Percentiles rank a stretch among this genome's conserved stretches.
phyloP scores from a whole-genome alignment of 176 grass and related monocot genomes.

The Triticum dicoccoides region DNA sequence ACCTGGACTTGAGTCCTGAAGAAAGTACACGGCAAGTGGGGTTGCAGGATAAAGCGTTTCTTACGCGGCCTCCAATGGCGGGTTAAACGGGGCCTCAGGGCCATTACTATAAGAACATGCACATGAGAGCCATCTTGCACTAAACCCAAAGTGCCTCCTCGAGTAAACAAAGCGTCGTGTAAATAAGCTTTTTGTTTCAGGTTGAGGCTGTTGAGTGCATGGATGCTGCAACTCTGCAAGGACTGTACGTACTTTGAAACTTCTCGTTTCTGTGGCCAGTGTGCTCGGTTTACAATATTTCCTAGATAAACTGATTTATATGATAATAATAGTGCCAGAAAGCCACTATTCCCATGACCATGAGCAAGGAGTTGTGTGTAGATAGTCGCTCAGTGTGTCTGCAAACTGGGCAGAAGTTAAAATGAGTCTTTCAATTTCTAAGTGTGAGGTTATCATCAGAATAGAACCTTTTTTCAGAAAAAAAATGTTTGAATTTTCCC shows the following conservation, averaged over 20 bases:
- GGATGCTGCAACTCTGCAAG: not conserved
- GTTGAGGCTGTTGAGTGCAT: not conserved
- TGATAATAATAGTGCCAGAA: not conserved
- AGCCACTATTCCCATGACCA: too few relatives aligned
- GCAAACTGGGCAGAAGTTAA: too few relatives aligned
- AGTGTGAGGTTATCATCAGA: not conserved
- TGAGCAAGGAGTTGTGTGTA: too few relatives aligned
- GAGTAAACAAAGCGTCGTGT: not conserved
- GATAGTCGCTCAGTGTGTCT: too few relatives aligned
- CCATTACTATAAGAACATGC: slow-evolving; percentile 11
- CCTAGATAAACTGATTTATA: not conserved
- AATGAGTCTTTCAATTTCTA: slow-evolving; percentile 22
- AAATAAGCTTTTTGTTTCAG: not conserved
- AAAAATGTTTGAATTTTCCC: too few relatives aligned
- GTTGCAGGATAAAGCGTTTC: not conserved
- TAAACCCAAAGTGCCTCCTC: not conserved
- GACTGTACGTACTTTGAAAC: slow-evolving; percentile 30
- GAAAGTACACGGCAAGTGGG: slow-evolving; percentile 21
- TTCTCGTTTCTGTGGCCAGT: slow-evolving; percentile 7
- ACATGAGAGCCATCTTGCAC: slow-evolving; percentile 11
- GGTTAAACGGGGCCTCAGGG: not conserved
- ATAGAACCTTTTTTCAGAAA: not conserved
- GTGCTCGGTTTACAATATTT: not conserved
- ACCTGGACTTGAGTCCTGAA: slow-evolving; percentile 28
- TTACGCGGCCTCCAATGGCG: not conserved